Evolutionary conservation across 805 yeast genomes (phyloP).

Genomic region (Saturnispora saitoi): DNA sequence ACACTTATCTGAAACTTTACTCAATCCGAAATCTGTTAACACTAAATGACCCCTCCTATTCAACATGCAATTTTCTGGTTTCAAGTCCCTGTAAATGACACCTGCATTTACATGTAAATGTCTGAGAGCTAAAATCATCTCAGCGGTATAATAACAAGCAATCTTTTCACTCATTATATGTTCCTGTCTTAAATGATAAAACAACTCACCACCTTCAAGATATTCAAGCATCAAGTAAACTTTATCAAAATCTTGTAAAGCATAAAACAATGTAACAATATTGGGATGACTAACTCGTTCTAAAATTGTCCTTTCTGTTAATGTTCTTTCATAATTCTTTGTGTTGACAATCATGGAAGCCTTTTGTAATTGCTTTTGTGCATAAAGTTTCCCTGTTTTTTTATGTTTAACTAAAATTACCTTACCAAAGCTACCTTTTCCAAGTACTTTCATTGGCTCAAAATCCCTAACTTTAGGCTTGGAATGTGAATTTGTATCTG

Average conservation of each 20-base stretch:
- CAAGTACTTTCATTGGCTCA: conserved; percentile 66
- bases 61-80: conserved; percentile 82
- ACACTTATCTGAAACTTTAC: conserved; percentile 41
- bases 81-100: conserved; percentile 77
- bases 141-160: conserved; percentile 73
- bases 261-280: conserved; percentile 73
- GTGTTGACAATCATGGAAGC: conserved; percentile 62
- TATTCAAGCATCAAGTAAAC: conserved; percentile 71
- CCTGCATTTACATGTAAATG: conserved; percentile 69
- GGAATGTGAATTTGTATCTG: conserved; percentile 6
- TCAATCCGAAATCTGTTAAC: conserved; percentile 78
- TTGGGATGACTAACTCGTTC: conserved; percentile 69
- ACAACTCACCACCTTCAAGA: conserved; percentile 84
- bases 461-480: conserved; percentile 43
- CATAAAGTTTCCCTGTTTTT: conserved; percentile 56
- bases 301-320: conserved; percentile 69
- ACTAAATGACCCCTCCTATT: conserved; percentile 74
- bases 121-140: conserved; percentile 65
- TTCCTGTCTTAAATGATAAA: conserved; percentile 46
- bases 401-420: conserved; percentile 68
- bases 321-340: conserved; percentile 61
- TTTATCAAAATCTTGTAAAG: conserved; percentile 72
- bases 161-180: conserved; percentile 48
- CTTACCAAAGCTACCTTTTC: conserved; percentile 85
- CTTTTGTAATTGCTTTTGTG: conserved; percentile 79